Conservation (phyloP, 2,329 filamentous ascomycete genomes). For the Aspergillus tanneri region DNA sequence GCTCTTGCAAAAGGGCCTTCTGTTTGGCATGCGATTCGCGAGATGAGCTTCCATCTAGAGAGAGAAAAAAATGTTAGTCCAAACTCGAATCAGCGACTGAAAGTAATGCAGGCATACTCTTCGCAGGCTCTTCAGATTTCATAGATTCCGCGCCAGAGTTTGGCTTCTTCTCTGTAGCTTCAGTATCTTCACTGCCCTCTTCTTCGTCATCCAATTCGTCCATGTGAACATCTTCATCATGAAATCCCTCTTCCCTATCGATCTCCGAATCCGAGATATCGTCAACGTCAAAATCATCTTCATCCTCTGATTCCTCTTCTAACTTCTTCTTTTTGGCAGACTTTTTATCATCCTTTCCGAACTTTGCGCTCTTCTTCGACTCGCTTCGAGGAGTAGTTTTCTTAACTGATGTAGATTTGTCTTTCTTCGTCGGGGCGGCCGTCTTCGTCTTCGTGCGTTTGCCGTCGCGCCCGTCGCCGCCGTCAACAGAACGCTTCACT, state of each 20-base stretch:
- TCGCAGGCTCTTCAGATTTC: slow-evolving; percentile 21
- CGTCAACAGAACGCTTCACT: slow-evolving; percentile 42
- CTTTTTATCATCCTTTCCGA: slow-evolving; percentile 36
- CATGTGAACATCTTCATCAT: slow-evolving; percentile 52
- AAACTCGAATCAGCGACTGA: background rate
- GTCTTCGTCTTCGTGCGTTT: slow-evolving; percentile 41
- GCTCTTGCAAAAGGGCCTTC: slow-evolving; percentile 80
- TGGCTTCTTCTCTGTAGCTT: slow-evolving; percentile 19
- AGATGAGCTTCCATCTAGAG: slow-evolving; percentile 64
- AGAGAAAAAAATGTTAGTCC: slow-evolving; percentile 5
- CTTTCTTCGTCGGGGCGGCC: slow-evolving; percentile 26
- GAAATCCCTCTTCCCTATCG: slow-evolving; percentile 49
- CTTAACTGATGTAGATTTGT: slow-evolving; percentile 30
- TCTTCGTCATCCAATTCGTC: slow-evolving; percentile 41
- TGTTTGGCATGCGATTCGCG: slow-evolving; percentile 92
- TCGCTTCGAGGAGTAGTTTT: slow-evolving; percentile 21
- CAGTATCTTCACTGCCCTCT: slow-evolving; percentile 29
- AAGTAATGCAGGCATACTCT: slow-evolving; percentile 32
- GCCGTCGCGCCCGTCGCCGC: slow-evolving; percentile 39
- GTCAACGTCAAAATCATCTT: slow-evolving; percentile 58
- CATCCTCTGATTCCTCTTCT: slow-evolving; percentile 50
- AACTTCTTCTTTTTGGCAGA: slow-evolving; percentile 36
- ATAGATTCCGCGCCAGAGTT: too few relatives aligned
- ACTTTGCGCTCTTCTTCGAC: slow-evolving; percentile 33
- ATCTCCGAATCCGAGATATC: slow-evolving; percentile 48